A percentile compares a stretch with the other conserved stretches of the same genome.
phyloP scores from a whole-genome alignment of 495 filamentous ascomycete genomes.

The Darksidea phi region DNA sequence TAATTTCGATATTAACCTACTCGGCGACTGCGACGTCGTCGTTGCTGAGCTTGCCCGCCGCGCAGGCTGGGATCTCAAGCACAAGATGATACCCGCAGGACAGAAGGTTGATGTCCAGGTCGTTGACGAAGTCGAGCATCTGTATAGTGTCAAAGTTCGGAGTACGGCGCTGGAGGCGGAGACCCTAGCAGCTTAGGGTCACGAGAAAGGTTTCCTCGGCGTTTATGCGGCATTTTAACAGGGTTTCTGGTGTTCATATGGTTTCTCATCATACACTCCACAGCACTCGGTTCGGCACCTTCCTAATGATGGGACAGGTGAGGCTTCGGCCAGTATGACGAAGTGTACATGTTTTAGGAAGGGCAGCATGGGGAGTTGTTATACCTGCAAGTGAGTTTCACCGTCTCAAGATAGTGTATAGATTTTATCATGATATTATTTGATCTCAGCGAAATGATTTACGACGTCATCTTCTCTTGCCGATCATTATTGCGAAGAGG shows the following conservation, averaged over 20 bases:
- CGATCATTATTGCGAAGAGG: no score
- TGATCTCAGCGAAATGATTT: no score
- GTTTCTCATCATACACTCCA: neutral
- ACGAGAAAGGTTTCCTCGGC: constrained; percentile 1
- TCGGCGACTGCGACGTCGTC: constrained; percentile 90
- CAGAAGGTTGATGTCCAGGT: constrained; percentile 30
- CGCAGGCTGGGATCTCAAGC: constrained; percentile 82
- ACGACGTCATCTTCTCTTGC: no score
- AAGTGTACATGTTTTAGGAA: no score
- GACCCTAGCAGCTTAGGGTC: neutral
- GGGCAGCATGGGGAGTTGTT: no score
- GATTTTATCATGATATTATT: no score
- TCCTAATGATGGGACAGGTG: no score
- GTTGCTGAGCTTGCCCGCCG: constrained; percentile 84
- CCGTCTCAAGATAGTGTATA: no score
- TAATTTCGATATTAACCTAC: constrained; percentile 90
- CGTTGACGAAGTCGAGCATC: constrained; percentile 22
- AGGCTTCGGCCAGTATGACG: no score
- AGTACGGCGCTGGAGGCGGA: neutral
- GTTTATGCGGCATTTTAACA: neutral
- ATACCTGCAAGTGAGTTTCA: no score
- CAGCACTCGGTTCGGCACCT: no score
- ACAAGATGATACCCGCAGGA: constrained; percentile 70
- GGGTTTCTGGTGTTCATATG: constrained; percentile 9
- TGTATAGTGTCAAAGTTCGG: constrained; percentile 22